These are phyloP conservation scores for Boletellus ananiceps DNA, from an alignment of 768 basidiomycete species.

Conservation along the genomic window DNA sequence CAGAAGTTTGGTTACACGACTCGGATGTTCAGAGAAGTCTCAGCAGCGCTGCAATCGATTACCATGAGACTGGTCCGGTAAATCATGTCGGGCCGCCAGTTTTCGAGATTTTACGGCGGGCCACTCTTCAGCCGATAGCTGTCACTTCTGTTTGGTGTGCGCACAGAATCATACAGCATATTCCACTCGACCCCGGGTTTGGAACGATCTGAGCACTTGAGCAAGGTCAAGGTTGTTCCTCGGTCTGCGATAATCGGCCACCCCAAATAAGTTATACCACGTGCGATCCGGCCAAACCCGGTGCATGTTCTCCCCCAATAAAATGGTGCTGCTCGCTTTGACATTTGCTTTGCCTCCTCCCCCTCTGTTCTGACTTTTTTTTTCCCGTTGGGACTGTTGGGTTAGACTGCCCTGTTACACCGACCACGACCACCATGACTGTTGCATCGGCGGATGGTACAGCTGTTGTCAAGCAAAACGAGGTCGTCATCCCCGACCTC, in stretches of 20 bases:
- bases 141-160: too few species aligned
- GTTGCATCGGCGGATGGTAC: constrained; percentile 11
- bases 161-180: too few species aligned
- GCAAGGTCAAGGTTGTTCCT: too few species aligned
- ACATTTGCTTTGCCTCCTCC: neutral
- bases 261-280: constrained; percentile 10
- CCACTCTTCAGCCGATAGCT: too few species aligned
- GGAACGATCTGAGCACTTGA: too few species aligned
- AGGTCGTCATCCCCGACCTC: constrained; percentile 73
- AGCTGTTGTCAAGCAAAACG: constrained; percentile 48
- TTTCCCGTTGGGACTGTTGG: neutral
- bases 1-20: too few species aligned
- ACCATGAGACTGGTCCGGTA: neutral
- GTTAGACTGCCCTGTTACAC: constrained; percentile 8
- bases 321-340: constrained; percentile 9
- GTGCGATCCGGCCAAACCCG: constrained; percentile 28
- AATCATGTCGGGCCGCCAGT: too few species aligned
- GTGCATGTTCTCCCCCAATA: constrained; percentile 24
- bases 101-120: too few species aligned
- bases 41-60: too few species aligned
- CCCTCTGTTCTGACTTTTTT: constrained; percentile 1
- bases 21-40: too few species aligned
- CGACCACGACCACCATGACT: constrained; percentile 20
- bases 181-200: too few species aligned
- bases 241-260: neutral